Conservation (phyloP, 148 eudicot genomes). For the Agrostemma githago region DNA sequence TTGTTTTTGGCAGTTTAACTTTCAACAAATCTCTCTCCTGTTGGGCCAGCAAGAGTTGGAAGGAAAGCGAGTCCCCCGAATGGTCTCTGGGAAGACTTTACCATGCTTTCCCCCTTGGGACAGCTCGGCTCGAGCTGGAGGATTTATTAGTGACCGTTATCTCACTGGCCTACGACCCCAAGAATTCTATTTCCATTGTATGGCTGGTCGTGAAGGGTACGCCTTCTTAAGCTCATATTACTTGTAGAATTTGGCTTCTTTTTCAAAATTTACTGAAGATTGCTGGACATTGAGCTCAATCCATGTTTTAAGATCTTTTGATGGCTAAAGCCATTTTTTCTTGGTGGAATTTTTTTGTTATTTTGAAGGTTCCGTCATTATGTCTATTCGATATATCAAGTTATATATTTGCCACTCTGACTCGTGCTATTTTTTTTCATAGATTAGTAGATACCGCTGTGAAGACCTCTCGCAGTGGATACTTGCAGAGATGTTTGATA, state of each 20-base stretch:
- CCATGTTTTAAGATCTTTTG: neutral
- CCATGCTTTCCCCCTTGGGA: slow-evolving; percentile 96
- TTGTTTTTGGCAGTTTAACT: slow-evolving; percentile 63
- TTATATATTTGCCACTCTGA: neutral
- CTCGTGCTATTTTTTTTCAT: slow-evolving; percentile 11
- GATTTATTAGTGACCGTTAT: slow-evolving; percentile 92
- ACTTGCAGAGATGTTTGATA: slow-evolving; percentile 84
- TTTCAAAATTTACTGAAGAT: neutral
- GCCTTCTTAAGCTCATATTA: neutral
- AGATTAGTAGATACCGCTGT: slow-evolving; percentile 98
- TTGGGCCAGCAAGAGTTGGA: slow-evolving; percentile 98
- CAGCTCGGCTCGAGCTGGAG: slow-evolving; percentile 87
- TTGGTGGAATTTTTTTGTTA: neutral
- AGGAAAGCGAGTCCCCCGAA: slow-evolving; percentile 97
- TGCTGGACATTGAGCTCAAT: neutral
- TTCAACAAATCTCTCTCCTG: slow-evolving; percentile 90
- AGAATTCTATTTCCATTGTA: slow-evolving; percentile 95
- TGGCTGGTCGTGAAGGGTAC: slow-evolving; percentile 99
- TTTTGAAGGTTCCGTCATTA: neutral
- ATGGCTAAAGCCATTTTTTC: neutral
- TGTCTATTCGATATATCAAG: neutral
- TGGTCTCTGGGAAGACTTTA: slow-evolving; percentile 96
- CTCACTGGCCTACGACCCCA: slow-evolving; percentile 92
- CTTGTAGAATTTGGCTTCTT: neutral
- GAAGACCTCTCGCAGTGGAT: slow-evolving; percentile 99